Evolutionary conservation across 208 protist species (phyloP).

Genomic region (Leishmania major): DNA sequence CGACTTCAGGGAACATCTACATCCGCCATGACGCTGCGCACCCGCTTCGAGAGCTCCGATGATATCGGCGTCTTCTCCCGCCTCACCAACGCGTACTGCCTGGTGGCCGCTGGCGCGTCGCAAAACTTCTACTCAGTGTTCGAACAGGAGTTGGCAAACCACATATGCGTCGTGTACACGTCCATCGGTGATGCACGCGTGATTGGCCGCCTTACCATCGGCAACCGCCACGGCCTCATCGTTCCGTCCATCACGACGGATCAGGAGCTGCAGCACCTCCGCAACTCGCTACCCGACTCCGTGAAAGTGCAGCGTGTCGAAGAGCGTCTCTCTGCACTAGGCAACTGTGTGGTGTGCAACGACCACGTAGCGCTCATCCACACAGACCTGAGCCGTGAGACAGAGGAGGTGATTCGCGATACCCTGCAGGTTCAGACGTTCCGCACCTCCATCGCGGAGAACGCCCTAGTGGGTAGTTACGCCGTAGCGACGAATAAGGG

Average conservation of each 20-base stretch:
- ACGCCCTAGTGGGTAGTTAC: slow-evolving; percentile 99
- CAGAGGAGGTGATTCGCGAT: slow-evolving; percentile 99
- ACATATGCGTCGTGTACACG: slow-evolving; percentile 98
- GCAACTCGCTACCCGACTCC: slow-evolving; percentile 98
- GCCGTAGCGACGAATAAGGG: slow-evolving; percentile 98
- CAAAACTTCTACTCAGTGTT: slow-evolving; percentile 99
- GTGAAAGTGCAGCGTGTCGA: slow-evolving; percentile 98
- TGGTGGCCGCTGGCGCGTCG: slow-evolving; percentile 96
- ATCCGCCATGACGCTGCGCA: slow-evolving; percentile 90
- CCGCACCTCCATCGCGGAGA: slow-evolving; percentile 97
- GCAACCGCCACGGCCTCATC: slow-evolving; percentile 98
- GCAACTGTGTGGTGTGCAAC: slow-evolving; percentile 99
- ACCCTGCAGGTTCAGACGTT: slow-evolving; percentile 99
- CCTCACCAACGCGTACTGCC: slow-evolving; percentile 99
- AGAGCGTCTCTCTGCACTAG: slow-evolving; percentile 98
- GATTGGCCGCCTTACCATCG: slow-evolving; percentile 97
- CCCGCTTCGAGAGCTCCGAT: slow-evolving; percentile 98
- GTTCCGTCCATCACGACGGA: slow-evolving; percentile 99
- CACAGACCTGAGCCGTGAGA: slow-evolving; percentile 99
- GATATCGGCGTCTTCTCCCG: slow-evolving; percentile 99
- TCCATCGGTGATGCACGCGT: slow-evolving; percentile 97
- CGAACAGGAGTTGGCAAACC: slow-evolving; percentile 97
- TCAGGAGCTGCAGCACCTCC: slow-evolving; percentile 99
- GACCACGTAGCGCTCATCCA: slow-evolving; percentile 99
- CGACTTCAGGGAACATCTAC: neutral